Base-by-base conservation (phyloP, 2,329 filamentous ascomycete species). In the Clonostachys rosea region DNA sequence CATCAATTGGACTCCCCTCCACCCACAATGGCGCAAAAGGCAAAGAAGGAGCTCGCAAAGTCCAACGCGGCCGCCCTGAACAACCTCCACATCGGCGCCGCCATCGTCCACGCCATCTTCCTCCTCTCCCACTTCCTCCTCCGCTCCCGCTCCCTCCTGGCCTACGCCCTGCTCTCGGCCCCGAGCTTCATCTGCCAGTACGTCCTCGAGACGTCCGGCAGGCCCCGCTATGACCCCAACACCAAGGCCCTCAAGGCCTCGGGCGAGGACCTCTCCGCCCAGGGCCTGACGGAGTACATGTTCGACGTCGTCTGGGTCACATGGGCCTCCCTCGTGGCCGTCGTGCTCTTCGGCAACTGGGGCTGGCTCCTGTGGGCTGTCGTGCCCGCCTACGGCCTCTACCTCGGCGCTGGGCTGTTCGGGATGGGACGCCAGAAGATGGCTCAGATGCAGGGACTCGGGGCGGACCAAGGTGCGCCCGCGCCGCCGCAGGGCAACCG, bases 261-360 rank as follows among this genome's bases (percentile, higher is more conserved):
- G 1, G 92, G 94, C 40, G 91, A 97, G 64, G 94, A 99, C 65
- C 80, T 99, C 45, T 83, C 87, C 46, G 89, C 90, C 10, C 79
- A 86, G 34, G 94, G 94, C 5, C 71, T 99, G 73, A 97, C 92
- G 11, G 94, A 96, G 70, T 97, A 95, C 74, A 89, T 97, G 87
- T 99, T 95, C 79, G 94, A 99, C 69, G 81, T 96, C 44, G 74
- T 96, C 46, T 97, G 96, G 81, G 90, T 95, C 71, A 96, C 91
- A 0, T 96, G 91, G 85, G 84, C 81, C 11, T 87, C 84, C 46
- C 73, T 89, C 39, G 68, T 85, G 9, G 66, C 86, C n/a, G 91
- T 86, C 13, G 78, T 86, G 14, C 53, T 95, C 30, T 79, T 92
- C 43, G 94, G 94, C 5, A 91, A 96, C 64, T 86, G 86, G 71